Evolutionary conservation across 805 yeast species (phyloP), one percentile per base, ranked within the genome.

Genomic region (Candida maesae): DNA sequence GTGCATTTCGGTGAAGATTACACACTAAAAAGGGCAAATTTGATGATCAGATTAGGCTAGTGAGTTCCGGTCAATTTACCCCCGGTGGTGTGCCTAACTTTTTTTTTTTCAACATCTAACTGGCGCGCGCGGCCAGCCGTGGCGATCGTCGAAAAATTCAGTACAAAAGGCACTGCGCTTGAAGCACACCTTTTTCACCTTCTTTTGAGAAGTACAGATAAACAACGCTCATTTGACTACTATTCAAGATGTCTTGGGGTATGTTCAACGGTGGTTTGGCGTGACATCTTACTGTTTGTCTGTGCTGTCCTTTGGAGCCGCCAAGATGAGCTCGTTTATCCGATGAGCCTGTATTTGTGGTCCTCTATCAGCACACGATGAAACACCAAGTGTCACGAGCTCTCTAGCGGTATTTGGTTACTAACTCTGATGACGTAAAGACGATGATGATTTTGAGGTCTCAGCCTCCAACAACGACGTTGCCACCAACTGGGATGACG

Each of bases 361-460:
- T 25, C 6, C 24, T 21, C 24, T 21, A 25, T 25, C 28, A 25
- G 28, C 12, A 8, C n/a, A 25, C n/a, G 28, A 25, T 25, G 28
- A 10, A 21, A 21, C 24, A 21, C 24, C 10, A 10, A 8, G 28
- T 25, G 10, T 25, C 28, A 25, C n/a, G n/a, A n/a, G n/a, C n/a
- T n/a, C n/a, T n/a, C n/a, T n/a, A n/a, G n/a, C n/a, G n/a, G n/a
- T n/a, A n/a, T n/a, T n/a, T n/a, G n/a, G n/a, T n/a, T n/a, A n/a
- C n/a, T n/a, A n/a, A n/a, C n/a, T n/a, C n/a, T n/a, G n/a, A 25
- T 12, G 6, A 15, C 12, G 11, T 9, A 12, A 10, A 58, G 96
- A 88, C 76, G 95, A 88, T 78, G 96, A 89, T 69, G 95, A 85
- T 58, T 84, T 86, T 61, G 91, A 80, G 42, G 78, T 83, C 47